Conservation (phyloP, 768 basidiomycete species). For the Zangia roseola region DNA sequence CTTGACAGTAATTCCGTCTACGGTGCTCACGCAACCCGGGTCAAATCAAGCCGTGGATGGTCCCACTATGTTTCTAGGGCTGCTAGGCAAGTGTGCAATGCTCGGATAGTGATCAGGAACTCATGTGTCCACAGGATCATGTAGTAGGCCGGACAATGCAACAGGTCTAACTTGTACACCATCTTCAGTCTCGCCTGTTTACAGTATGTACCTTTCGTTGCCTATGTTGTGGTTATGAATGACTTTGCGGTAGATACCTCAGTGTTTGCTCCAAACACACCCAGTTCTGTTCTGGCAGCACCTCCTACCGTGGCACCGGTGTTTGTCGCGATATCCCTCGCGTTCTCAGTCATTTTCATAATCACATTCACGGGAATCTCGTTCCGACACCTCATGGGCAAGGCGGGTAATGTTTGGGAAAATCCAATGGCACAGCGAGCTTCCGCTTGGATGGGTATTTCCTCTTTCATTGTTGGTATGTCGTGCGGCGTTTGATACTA, state of each 20-base stretch:
- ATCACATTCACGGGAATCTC: conserved; percentile 63
- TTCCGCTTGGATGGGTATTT: conserved; percentile 73
- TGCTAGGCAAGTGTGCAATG: conserved; percentile 50
- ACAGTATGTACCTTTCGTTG: conserved; percentile 44
- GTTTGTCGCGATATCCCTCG: conserved; percentile 62
- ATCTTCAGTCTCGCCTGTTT: conserved; percentile 54
- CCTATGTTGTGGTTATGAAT: background rate
- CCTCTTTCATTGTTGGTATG: conserved; percentile 73
- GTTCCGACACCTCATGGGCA: conserved; percentile 63
- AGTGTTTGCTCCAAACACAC: conserved; percentile 55
- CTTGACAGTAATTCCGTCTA: conserved; percentile 60
- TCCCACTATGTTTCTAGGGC: conserved; percentile 64
- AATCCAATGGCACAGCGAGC: conserved; percentile 55
- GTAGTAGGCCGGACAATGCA: conserved; percentile 49
- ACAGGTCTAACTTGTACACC: conserved; percentile 55
- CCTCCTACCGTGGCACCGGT: conserved; percentile 60
- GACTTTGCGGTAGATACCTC: conserved; percentile 51
- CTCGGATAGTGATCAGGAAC: background rate
- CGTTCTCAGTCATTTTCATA: conserved; percentile 60
- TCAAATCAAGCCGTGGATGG: conserved; percentile 50
- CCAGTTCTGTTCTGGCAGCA: conserved; percentile 53
- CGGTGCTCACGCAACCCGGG: conserved; percentile 37
- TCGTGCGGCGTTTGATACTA: background rate
- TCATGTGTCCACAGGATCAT: conserved; percentile 54
- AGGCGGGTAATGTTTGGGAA: conserved; percentile 48